Evolutionary conservation across 1,284 basidiomycete species (phyloP), one percentile per base, ranked within the genome.

Genomic region (Ceratobasidium sp.): DNA sequence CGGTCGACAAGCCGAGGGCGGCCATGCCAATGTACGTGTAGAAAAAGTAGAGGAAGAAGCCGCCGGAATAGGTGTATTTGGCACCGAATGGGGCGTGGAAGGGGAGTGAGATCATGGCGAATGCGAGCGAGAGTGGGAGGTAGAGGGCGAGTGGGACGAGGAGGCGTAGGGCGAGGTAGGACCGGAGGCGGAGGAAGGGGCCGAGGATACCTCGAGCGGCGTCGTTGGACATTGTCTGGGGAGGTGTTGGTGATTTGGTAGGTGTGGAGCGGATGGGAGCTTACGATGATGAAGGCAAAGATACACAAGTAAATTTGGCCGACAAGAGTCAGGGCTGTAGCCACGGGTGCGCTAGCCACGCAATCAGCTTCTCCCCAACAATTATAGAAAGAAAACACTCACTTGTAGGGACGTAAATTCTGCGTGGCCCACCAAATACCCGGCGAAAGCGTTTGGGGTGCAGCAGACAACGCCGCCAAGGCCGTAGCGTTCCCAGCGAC

Each of bases 281-380:
- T 3, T 29, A 59, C 31, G 4, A 59, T 46, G 48, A 74, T 78
- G 51, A 81, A 81, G 80, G 79, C 14, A 7, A 81, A 66, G 34
- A 86, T 84, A 76, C 83, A 79, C 76, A 85, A 80, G 80, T 85
- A 86, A 74, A 86, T 81, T n/a, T 80, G 75, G 24, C 81, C 85
- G 41, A 85, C 84, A 29, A 86, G 82, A 1, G 84, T 83, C 58
- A 85, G 82, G 0, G 85, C 86, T 11, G 81, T 79, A 0, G 84
- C 83, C 14, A 85, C 84, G 6, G 85, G 82, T 48, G 82, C 80
- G 41, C 73, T 74, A 34, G 19, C 6, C 31, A 43, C 9, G 14
- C 56, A 82, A 68, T n/a, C n/a, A 51, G 43, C 22, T 34, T 31
- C 6, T 6, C 24, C 5, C 34, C 56, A 43, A 13, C 31, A 1